Percentiles rank a stretch among this genome's conserved stretches.
Conservation (phyloP, 768 basidiomycete species). For the Amanita exitialis region DNA sequence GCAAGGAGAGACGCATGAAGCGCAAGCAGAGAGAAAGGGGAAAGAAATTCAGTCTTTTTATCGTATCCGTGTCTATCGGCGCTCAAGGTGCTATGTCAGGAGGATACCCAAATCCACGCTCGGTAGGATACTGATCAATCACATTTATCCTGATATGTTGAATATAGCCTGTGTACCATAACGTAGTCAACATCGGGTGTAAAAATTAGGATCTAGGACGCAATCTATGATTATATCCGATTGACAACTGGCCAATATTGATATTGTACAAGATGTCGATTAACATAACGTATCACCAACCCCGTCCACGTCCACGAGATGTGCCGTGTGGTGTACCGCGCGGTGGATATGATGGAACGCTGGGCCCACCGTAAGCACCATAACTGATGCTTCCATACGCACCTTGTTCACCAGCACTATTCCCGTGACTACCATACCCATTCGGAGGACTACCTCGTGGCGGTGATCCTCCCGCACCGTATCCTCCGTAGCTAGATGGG, state of each 20-base stretch:
- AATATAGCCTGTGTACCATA: background rate
- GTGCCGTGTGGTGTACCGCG: constrained; percentile 6
- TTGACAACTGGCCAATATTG: background rate
- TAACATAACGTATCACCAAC: constrained; percentile 21
- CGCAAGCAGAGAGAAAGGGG: constrained; percentile 49
- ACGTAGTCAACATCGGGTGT: background rate
- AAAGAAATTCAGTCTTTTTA: constrained; percentile 53
- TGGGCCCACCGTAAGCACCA: constrained; percentile 22
- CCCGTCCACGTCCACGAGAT: constrained; percentile 40
- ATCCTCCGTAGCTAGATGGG: constrained; percentile 17
- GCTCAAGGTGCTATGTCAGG: constrained; percentile 15
- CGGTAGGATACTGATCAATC: constrained; percentile 8
- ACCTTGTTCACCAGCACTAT: constrained; percentile 17
- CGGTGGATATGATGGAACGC: background rate
- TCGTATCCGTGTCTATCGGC: constrained; percentile 34
- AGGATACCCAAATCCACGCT: constrained; percentile 8
- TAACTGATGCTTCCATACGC: constrained; percentile 20
- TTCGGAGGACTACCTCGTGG: constrained; percentile 11
- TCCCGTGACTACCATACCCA: constrained; percentile 21
- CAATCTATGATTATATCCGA: too few relatives aligned
- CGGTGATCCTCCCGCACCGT: constrained; percentile 9
- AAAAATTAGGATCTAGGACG: background rate
- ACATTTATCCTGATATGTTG: background rate
- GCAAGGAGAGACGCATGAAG: constrained; percentile 55
- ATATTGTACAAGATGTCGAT: background rate